These are phyloP conservation scores for Annona squamosa DNA, from an alignment of 164 flowering plant species.

Conservation along the genomic window DNA sequence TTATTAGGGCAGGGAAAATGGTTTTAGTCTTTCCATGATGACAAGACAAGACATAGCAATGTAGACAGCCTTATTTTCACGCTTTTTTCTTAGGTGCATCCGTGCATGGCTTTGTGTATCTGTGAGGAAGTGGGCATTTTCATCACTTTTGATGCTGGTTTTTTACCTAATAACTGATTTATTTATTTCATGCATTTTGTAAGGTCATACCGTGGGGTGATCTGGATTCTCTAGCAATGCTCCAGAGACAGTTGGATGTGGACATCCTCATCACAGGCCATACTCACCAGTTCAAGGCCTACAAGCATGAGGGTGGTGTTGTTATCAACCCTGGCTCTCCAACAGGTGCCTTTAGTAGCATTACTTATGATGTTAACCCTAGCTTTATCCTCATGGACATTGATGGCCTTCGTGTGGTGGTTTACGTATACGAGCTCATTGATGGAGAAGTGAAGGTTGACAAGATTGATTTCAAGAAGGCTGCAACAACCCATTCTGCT, in stretches of 20 bases:
- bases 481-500: conserved; percentile 14
- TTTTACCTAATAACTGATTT: background rate
- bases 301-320: conserved; percentile 30
- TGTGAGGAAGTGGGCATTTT: too few species aligned
- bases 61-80: too few species aligned
- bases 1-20: too few species aligned
- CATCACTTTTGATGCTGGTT: too few species aligned
- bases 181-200: background rate
- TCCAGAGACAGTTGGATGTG: conserved; percentile 91
- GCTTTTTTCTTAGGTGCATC: too few species aligned
- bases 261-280: conserved; percentile 96
- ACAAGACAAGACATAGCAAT: too few species aligned
- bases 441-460: conserved; percentile 28
- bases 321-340: conserved; percentile 30
- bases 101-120: too few species aligned
- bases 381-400: conserved; percentile 20
- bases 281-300: conserved; percentile 62
- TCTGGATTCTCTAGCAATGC: conserved; percentile 92
- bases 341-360: conserved; percentile 28
- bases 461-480: conserved; percentile 28
- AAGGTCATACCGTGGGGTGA: conserved; percentile 97
- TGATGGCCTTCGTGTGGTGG: conserved; percentile 17
- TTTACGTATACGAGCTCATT: conserved; percentile 16
- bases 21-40: too few species aligned
- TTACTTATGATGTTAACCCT: conserved; percentile 18